phyloP scores from a whole-genome alignment of 441 rosid species.

The Euphorbia schlechtendalii region DNA sequence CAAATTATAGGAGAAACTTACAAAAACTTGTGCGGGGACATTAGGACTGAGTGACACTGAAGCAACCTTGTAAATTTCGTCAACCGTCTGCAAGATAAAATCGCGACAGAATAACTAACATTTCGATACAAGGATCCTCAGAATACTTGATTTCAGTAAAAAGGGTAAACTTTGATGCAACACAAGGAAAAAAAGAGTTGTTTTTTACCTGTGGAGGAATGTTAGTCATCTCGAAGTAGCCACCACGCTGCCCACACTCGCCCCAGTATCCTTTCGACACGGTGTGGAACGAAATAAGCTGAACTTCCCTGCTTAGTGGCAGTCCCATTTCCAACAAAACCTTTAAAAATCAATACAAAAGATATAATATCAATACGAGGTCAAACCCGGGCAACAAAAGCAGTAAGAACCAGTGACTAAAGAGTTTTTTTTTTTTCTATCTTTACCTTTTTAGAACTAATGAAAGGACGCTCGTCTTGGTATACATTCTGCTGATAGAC shows the following conservation, averaged over 20 bases:
- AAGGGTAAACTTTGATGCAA: no score
- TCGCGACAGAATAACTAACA: not conserved
- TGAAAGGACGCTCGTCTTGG: conserved; percentile 89
- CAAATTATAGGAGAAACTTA: conserved; percentile 51
- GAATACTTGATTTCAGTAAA: no score
- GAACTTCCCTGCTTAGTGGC: conserved; percentile 75
- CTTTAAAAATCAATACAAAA: conserved; percentile 28
- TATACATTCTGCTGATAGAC: conserved; percentile 97
- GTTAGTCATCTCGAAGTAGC: conserved; percentile 98
- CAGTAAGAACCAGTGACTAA: not conserved
- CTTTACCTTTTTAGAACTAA: conserved; percentile 81
- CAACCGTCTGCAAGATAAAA: conserved; percentile 60
- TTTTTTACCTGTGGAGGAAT: conserved; percentile 88
- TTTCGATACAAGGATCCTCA: not conserved
- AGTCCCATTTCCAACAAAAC: conserved; percentile 88
- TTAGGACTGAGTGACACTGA: conserved; percentile 86
- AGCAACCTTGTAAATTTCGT: conserved; percentile 89
- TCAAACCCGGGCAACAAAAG: not conserved
- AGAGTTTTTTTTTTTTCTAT: not conserved
- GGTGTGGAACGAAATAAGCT: conserved; percentile 92
- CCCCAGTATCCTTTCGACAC: conserved; percentile 99
- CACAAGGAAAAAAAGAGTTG: no score
- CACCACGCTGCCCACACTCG: conserved; percentile 99
- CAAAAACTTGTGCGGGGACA: conserved; percentile 94
- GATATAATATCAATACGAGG: conserved; percentile 12